Conservation (phyloP, 1,284 basidiomycete species). For the Afroboletus lepidellus region DNA sequence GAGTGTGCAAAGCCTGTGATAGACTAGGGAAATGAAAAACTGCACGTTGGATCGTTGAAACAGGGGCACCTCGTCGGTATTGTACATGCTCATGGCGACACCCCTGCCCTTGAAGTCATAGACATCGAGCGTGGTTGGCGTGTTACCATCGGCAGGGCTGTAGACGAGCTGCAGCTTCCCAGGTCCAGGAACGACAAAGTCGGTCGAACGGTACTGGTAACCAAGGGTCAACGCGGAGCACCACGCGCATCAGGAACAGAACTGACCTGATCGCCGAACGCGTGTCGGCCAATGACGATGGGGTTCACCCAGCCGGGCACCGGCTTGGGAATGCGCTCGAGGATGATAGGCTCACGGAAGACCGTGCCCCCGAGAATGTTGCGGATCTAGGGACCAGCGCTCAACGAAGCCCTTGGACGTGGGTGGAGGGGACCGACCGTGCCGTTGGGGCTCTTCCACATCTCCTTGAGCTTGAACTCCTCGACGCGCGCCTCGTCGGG, state of each 20-base stretch:
- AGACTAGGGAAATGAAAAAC: slow-evolving; percentile 48
- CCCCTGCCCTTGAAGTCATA: slow-evolving; percentile 90
- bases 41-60: background rate
- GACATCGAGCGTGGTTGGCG: slow-evolving; percentile 70
- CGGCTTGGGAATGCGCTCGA: slow-evolving; percentile 87
- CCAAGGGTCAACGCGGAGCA: slow-evolving; percentile 4
- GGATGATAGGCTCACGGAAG: slow-evolving; percentile 97
- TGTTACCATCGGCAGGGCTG: slow-evolving; percentile 71
- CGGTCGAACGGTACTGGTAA: slow-evolving; percentile 90
- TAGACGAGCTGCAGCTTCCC: slow-evolving; percentile 91
- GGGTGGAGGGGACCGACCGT: slow-evolving; percentile 55
- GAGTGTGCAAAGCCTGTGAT: slow-evolving; percentile 96
- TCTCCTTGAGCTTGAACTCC: slow-evolving; percentile 97
- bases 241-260: slow-evolving; percentile 11
- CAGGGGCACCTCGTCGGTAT: slow-evolving; percentile 78
- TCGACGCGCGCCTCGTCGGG: slow-evolving; percentile 94
- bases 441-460: slow-evolving; percentile 96
- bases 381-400: slow-evolving; percentile 61
- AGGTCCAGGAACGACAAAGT: slow-evolving; percentile 83
- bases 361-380: slow-evolving; percentile 98
- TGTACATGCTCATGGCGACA: slow-evolving; percentile 93
- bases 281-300: slow-evolving; percentile 95
- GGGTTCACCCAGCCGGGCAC: slow-evolving; percentile 97
- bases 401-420: slow-evolving; percentile 6
- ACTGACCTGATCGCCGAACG: slow-evolving; percentile 86